Base-by-base conservation (phyloP, 2,329 filamentous ascomycete species). In the Aquanectria penicillioides region DNA sequence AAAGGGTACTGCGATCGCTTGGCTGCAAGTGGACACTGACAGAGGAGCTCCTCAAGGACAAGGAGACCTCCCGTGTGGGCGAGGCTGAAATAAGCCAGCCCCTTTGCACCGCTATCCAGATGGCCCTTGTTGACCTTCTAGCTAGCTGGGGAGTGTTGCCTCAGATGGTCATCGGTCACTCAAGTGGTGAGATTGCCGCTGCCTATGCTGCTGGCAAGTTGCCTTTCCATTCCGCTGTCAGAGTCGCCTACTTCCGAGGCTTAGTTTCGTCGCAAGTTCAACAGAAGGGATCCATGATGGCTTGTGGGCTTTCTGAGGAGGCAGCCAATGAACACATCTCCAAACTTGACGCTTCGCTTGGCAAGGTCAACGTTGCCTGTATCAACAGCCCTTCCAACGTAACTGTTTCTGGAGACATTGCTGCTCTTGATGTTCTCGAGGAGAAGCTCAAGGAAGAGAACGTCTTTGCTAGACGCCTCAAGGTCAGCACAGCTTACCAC, bases 371-470 rank as follows among this genome's bases (percentile, higher is more conserved):
- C 4, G 68, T 78, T 22, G 78, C 73, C 3, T 82, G 82, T 61
- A 76, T 79, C 58, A 86, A 85, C 71, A 82, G 80, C 31, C 81
- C 81, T 0, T 69, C 73, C 0, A 83, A 77, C 41, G 67, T 82
- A 9, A 85, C 83, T 0, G 70, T 85, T 0, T 82, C 81, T 0
- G 82, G 82, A 10, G 78, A 80, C 36, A 72, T 75, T 26, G 66
- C 69, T 1, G 76, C 74, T 2, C 73, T 85, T 4, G 75, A 77
- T 6, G 73, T 77, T 49, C 67, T 82, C 4, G 73, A 64, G 8
- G 36, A 44, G 1, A 43, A 33, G 8, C 44, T 78, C 28, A 71
- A 80, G 34, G 74, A 78, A 40, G 76, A 78, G 37, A 69, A 75
- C 22, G 59, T 80, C 2, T 82, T 83, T 62, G 77, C 78, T 33